These are phyloP conservation scores for Rubroshorea leprosula DNA, from an alignment of 345 rosid genomes.

Conservation along the genomic window DNA sequence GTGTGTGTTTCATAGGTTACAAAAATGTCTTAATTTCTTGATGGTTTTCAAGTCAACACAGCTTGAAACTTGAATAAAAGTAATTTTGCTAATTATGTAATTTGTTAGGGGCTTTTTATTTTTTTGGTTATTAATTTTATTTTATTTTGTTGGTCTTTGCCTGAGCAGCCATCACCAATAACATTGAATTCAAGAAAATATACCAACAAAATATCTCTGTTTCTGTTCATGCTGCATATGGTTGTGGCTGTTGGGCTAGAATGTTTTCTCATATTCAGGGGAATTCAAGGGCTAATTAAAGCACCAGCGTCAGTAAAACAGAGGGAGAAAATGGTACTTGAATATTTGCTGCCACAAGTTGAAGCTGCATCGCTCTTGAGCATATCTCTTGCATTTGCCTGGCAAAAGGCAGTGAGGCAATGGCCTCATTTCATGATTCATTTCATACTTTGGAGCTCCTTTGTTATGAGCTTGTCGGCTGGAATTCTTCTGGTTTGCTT, in stretches of 20 bases:
- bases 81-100: background rate
- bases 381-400: constrained; percentile 71
- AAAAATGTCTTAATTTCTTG: constrained; percentile 14
- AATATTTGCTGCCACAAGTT: constrained; percentile 72
- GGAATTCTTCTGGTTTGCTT: constrained; percentile 92
- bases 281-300: constrained; percentile 66
- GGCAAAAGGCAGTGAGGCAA: constrained; percentile 74
- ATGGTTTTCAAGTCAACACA: background rate
- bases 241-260: constrained; percentile 59
- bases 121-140: too few relatives aligned
- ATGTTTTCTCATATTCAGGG: constrained; percentile 77
- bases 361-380: constrained; percentile 78
- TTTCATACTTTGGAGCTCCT: constrained; percentile 79
- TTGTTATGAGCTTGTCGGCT: constrained; percentile 60
- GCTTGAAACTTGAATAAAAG: background rate
- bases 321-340: constrained; percentile 52
- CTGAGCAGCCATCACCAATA: constrained; percentile 39
- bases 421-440: constrained; percentile 89
- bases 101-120: background rate
- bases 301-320: constrained; percentile 43
- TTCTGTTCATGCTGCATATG: constrained; percentile 66
- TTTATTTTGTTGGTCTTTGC: too few relatives aligned
- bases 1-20: constrained; percentile 16
- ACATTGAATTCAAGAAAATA: constrained; percentile 73
- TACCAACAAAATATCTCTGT: constrained; percentile 70